phyloP scores from a whole-genome alignment of 208 protist species.

The Trichomonas gallinae region DNA sequence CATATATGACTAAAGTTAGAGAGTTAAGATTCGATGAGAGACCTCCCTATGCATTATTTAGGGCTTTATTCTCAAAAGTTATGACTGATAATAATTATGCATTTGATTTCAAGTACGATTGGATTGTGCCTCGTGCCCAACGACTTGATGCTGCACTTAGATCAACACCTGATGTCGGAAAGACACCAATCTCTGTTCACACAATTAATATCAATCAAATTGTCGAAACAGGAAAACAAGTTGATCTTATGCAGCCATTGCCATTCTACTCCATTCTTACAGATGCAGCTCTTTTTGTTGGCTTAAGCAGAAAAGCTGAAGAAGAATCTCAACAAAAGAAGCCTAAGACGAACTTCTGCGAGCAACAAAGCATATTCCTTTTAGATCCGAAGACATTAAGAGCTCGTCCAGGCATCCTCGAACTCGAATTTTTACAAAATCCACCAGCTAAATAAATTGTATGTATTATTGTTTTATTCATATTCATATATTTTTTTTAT shows the following conservation, averaged over 20 bases:
- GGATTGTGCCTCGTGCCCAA: background rate
- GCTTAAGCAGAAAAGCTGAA: background rate
- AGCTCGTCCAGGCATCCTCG: background rate
- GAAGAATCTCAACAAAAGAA: background rate
- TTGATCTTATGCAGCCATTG: background rate
- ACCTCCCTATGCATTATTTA: background rate
- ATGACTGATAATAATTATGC: background rate
- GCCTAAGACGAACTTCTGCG: background rate
- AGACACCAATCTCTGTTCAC: background rate
- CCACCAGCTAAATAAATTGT: background rate
- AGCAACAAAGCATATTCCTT: background rate
- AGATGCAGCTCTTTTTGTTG: background rate
- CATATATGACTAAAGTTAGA: background rate
- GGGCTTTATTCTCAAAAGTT: background rate
- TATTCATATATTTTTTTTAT: too few species aligned
- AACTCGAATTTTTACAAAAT: background rate
- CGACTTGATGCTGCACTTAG: background rate
- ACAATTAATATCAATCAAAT: background rate
- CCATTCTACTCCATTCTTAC: background rate
- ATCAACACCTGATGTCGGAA: background rate
- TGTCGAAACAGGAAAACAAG: background rate
- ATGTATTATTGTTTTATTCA: background rate
- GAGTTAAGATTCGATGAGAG: background rate
- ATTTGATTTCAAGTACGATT: slow-evolving; percentile 2
- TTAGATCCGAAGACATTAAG: background rate